Evolutionary conservation across 2,329 filamentous ascomycete species (phyloP).

Genomic region (Reticulascus tulasneorum): DNA sequence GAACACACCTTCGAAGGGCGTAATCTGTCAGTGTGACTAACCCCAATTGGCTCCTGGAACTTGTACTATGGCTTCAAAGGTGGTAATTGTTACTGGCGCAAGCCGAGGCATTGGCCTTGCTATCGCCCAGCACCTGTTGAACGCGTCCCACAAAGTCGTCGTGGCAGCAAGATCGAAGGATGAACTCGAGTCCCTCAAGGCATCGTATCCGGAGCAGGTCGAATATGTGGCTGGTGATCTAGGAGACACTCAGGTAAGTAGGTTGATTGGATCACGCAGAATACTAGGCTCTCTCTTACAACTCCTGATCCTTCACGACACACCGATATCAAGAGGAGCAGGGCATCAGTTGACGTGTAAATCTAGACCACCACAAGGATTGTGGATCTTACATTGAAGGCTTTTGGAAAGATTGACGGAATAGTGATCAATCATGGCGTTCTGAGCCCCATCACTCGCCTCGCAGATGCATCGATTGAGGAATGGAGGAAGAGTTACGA

Average conservation of each 20-base stretch:
- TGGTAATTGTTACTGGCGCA: slow-evolving; percentile 65
- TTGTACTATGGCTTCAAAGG: slow-evolving; percentile 51
- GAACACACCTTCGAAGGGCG: no score
- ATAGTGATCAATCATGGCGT: slow-evolving; percentile 86
- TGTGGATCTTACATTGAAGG: slow-evolving; percentile 59
- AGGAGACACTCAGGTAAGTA: slow-evolving; percentile 43
- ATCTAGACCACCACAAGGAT: slow-evolving; percentile 54
- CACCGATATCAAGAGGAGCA: background rate
- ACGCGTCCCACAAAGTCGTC: slow-evolving; percentile 53
- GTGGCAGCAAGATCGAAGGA: slow-evolving; percentile 52
- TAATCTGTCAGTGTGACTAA: no score
- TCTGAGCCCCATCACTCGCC: slow-evolving; percentile 68
- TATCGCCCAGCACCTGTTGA: slow-evolving; percentile 47
- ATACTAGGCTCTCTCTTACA: no score
- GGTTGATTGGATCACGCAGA: no score
- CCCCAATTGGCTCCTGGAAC: background rate
- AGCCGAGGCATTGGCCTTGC: slow-evolving; percentile 61
- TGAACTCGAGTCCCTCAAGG: slow-evolving; percentile 46
- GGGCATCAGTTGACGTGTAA: background rate
- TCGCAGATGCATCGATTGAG: slow-evolving; percentile 63
- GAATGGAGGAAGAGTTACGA: slow-evolving; percentile 77
- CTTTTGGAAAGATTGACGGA: slow-evolving; percentile 73
- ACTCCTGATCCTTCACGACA: background rate
- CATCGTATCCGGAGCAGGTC: slow-evolving; percentile 48
- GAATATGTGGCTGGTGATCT: slow-evolving; percentile 55